Conservation (phyloP, 805 yeast species). For the Sugiyamaella qingdaonensis region DNA sequence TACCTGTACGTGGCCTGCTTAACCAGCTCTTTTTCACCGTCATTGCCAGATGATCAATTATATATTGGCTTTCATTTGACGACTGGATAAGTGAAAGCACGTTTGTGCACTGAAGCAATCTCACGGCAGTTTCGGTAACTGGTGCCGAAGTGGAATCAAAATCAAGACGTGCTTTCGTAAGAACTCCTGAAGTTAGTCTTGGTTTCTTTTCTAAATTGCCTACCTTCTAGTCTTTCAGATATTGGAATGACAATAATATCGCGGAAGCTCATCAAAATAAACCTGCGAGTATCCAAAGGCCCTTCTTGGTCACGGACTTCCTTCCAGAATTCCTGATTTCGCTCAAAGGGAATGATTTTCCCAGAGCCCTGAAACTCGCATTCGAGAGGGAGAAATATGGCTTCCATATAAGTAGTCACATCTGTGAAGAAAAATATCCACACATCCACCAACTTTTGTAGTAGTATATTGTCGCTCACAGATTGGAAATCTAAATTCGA, state of each 20-base stretch:
- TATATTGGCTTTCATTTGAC: slow-evolving; percentile 51
- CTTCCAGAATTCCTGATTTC: slow-evolving; percentile 36
- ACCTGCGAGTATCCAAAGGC: slow-evolving; percentile 26
- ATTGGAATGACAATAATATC: slow-evolving; percentile 35
- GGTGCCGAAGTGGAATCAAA: slow-evolving; percentile 16
- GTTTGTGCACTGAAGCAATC: slow-evolving; percentile 60
- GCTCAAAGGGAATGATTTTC: slow-evolving; percentile 35
- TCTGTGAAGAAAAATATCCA: slow-evolving; percentile 59
- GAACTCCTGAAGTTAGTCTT: background rate
- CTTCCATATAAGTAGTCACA: slow-evolving; percentile 55
- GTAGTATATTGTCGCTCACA: slow-evolving; percentile 29
- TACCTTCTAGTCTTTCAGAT: slow-evolving; percentile 23
- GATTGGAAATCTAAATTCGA: slow-evolving; percentile 19
- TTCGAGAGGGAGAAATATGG: slow-evolving; percentile 58
- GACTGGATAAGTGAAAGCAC: slow-evolving; percentile 50
- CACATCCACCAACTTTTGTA: slow-evolving; percentile 35
- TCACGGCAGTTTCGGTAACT: slow-evolving; percentile 27
- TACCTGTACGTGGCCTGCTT: slow-evolving; percentile 26
- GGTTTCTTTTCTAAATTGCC: background rate
- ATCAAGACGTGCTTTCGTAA: slow-evolving; percentile 12
- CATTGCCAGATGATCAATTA: slow-evolving; percentile 50
- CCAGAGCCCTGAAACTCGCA: slow-evolving; percentile 45
- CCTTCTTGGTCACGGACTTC: slow-evolving; percentile 23
- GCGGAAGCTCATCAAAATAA: slow-evolving; percentile 34
- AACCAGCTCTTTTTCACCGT: slow-evolving; percentile 27